phyloP scores from a whole-genome alignment of 163 green algal genomes.

The Chloromonas sp. region DNA sequence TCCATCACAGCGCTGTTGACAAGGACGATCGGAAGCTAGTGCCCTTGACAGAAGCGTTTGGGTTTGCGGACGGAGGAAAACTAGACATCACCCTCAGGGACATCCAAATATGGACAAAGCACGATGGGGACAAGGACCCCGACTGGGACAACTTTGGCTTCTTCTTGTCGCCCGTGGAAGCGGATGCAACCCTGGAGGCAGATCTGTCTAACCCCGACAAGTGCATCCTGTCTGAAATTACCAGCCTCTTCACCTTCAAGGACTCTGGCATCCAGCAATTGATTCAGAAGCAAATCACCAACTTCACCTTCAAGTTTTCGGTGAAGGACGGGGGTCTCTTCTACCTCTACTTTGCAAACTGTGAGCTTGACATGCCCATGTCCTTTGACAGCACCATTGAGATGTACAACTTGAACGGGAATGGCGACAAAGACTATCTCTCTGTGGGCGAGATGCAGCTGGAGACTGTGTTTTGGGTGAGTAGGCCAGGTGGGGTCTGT shows the following conservation, averaged over 20 bases:
- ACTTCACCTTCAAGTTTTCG: constrained; percentile 34
- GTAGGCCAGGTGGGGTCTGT: constrained; percentile 6
- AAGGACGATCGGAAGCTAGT: constrained; percentile 55
- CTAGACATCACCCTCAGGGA: constrained; percentile 52
- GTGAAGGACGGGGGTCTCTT: constrained; percentile 36
- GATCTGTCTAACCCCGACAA: constrained; percentile 41
- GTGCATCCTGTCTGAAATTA: constrained; percentile 61
- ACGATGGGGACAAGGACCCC: constrained; percentile 22
- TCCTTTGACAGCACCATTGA: constrained; percentile 62
- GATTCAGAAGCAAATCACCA: constrained; percentile 33
- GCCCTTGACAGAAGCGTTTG: constrained; percentile 54
- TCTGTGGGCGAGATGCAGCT: constrained; percentile 84
- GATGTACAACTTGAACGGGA: constrained; percentile 73
- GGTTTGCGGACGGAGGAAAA: constrained; percentile 48
- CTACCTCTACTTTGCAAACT: constrained; percentile 88
- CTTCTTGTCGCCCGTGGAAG: constrained; percentile 65
- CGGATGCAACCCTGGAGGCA: constrained; percentile 55
- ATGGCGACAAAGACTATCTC: constrained; percentile 76
- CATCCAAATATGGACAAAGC: constrained; percentile 38
- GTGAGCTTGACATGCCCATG: constrained; percentile 57
- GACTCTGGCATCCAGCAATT: constrained; percentile 28
- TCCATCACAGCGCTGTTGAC: constrained; percentile 34
- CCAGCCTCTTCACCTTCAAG: constrained; percentile 64
- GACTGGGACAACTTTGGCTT: constrained; percentile 57
- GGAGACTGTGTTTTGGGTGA: constrained; percentile 81